Base-by-base conservation (phyloP, 305 asterid species). In the Fraxinus albicans region DNA sequence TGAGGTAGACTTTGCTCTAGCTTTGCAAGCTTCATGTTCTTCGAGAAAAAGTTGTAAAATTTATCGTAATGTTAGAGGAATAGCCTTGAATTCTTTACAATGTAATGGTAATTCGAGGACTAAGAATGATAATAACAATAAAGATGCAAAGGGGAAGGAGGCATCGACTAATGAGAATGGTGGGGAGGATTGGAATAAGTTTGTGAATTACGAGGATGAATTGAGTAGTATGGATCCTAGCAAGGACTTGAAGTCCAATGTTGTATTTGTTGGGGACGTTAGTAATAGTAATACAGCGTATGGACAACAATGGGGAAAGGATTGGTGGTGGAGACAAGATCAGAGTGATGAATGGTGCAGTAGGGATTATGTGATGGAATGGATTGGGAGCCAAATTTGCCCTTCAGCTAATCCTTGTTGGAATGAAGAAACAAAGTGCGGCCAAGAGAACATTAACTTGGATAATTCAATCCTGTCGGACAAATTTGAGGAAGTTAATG, bases 301-400 rank as follows among this genome's bases (percentile, higher is more conserved):
- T 23, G 80, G 86, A 6, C 92, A 92, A 80, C 97, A 89, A 72
- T 94, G 97, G 99, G 98, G 98, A 38, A 94, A 93, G 83, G 98
- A 96, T 79, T 96, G 99, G 99, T 96, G 99, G 99, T 96, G 99
- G 99, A 94, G 72, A 80, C 98, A 96, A 80, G 99, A 96, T 81
- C 98, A 97, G 34, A 91, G 92, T 85, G 98, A 92, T 58, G 99
- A 96, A 83, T 79, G 94, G 80, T 88, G 97, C n/a, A 96, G 97
- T 85, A 94, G 91, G 83, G 99, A 96, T 82, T 96, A 96, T 80
- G 98, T 96, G 23, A 93, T 79, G 91, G 99, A 96, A 87, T 96
- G 99, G 98, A 96, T 96, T 44, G 98, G 98, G 10, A 94, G 94
- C 88, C 99, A 96, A 81, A 93, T 96, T 78, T 88, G 93, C 58